Evolutionary conservation across 2,329 filamentous ascomycete genomes (phyloP).

Genomic region (Aschersonia sp.): DNA sequence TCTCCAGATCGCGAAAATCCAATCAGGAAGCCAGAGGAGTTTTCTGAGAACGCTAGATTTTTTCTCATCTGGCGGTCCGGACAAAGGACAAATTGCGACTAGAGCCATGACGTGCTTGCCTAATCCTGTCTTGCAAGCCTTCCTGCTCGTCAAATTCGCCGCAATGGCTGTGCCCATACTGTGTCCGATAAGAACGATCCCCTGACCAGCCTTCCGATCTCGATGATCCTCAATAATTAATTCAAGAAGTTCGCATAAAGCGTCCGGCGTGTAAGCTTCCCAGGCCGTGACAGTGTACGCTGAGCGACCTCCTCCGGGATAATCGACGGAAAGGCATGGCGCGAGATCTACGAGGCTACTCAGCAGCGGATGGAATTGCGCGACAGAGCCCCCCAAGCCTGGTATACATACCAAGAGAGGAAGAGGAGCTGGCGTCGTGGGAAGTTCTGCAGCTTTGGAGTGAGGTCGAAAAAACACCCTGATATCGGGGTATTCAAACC

Average conservation of each 20-base stretch:
- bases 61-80: conserved; percentile 43
- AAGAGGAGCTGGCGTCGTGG: conserved; percentile 44
- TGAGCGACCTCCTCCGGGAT: conserved; percentile 81
- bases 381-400: conserved; percentile 79
- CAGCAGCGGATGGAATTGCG: conserved; percentile 73
- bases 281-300: conserved; percentile 55
- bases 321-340: conserved; percentile 69
- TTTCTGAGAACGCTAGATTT: conserved; percentile 28
- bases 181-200: conserved; percentile 70
- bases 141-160: conserved; percentile 47
- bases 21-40: conserved; percentile 53
- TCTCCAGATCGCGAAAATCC: conserved; percentile 64
- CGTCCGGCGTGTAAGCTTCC: conserved; percentile 66
- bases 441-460: conserved; percentile 63
- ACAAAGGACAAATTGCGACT: conserved; percentile 67
- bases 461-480: conserved; percentile 76
- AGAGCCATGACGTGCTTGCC: conserved; percentile 56
- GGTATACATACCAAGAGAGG: conserved; percentile 86
- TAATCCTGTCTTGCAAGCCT: conserved; percentile 32
- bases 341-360: conserved; percentile 70
- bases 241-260: conserved; percentile 61
- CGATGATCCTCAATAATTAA: conserved; percentile 61
- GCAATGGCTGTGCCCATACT: conserved; percentile 79
- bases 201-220: conserved; percentile 49
- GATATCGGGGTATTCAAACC: conserved; percentile 58